Conservation (phyloP, 495 filamentous ascomycete genomes). For the Annulohypoxylon moriforme region DNA sequence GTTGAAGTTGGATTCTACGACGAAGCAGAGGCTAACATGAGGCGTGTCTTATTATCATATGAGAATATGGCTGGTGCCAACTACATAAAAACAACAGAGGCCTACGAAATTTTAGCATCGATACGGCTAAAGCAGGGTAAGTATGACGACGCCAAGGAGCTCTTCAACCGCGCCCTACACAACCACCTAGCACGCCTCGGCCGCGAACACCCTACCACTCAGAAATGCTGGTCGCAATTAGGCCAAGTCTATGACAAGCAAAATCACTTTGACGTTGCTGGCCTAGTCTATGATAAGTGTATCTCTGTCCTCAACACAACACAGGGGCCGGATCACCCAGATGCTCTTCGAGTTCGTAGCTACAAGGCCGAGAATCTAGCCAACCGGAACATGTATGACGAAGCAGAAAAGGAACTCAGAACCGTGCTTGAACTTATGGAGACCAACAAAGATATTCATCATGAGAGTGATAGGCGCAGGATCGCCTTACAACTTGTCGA, state of each 20-base stretch:
- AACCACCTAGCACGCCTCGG: conserved; percentile 9
- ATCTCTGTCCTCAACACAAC: background rate
- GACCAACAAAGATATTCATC: background rate
- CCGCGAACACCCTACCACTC: conserved; percentile 3
- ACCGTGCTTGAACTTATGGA: background rate
- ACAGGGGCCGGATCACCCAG: background rate
- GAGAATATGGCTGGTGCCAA: conserved; percentile 1
- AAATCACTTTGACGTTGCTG: background rate
- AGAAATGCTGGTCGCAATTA: conserved; percentile 7
- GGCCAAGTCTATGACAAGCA: conserved; percentile 10
- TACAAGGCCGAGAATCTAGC: conserved; percentile 2
- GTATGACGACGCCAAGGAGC: conserved; percentile 1
- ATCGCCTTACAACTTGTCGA: conserved; percentile 7
- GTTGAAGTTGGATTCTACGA: conserved; percentile 13
- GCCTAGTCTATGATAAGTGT: conserved; percentile 8
- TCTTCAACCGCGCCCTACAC: background rate
- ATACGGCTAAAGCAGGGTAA: conserved; percentile 7
- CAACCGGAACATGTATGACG: background rate
- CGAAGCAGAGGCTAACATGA: conserved; percentile 9
- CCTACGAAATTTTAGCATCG: background rate
- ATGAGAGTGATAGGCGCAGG: conserved; percentile 8
- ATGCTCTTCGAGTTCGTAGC: background rate
- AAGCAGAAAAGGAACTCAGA: conserved; percentile 6
- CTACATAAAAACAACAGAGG: conserved; percentile 3
- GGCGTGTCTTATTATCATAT: conserved; percentile 7